Evolutionary conservation across 2,329 filamentous ascomycete species (phyloP).

Genomic region (Ceratocystis eucalypticola): DNA sequence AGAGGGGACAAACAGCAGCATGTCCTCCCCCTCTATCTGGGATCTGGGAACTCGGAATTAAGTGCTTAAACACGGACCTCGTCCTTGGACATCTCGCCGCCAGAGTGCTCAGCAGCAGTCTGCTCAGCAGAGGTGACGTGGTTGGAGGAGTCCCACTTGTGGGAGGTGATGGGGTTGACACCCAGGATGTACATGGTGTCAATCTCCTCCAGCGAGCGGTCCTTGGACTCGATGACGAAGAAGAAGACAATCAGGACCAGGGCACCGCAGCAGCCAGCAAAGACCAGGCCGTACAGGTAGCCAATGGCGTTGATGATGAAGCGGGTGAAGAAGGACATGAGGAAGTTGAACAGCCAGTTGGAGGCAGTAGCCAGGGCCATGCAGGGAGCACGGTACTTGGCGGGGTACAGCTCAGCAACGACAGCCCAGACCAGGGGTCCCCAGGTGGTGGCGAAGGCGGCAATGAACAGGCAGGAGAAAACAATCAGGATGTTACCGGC

Average conservation of each 20-base stretch:
- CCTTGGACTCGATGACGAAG: slow-evolving; percentile 61
- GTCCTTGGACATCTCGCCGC: slow-evolving; percentile 16
- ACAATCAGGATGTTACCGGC: slow-evolving; percentile 50
- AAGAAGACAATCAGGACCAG: slow-evolving; percentile 57
- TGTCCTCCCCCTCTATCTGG: not conserved
- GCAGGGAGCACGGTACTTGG: slow-evolving; percentile 39
- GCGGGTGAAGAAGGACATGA: slow-evolving; percentile 45
- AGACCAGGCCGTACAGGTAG: slow-evolving; percentile 58
- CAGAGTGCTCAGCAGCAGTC: slow-evolving; percentile 18
- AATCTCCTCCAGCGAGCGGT: slow-evolving; percentile 59
- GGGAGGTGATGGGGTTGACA: slow-evolving; percentile 37
- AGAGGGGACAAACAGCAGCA: not conserved
- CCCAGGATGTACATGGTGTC: slow-evolving; percentile 57
- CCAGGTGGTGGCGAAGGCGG: slow-evolving; percentile 55
- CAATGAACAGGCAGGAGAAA: slow-evolving; percentile 56
- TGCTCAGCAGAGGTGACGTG: slow-evolving; percentile 16
- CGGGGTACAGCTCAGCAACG: slow-evolving; percentile 50
- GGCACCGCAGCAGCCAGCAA: slow-evolving; percentile 52
- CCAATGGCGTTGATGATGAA: slow-evolving; percentile 59
- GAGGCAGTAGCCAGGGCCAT: slow-evolving; percentile 44
- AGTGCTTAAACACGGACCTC: slow-evolving; percentile 14
- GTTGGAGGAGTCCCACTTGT: slow-evolving; percentile 26
- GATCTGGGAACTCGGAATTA: not conserved
- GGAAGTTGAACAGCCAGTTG: slow-evolving; percentile 56
- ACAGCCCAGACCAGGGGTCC: slow-evolving; percentile 56